Conservation (phyloP, 1,139 yeast species). For the Pichia norvegensis region DNA sequence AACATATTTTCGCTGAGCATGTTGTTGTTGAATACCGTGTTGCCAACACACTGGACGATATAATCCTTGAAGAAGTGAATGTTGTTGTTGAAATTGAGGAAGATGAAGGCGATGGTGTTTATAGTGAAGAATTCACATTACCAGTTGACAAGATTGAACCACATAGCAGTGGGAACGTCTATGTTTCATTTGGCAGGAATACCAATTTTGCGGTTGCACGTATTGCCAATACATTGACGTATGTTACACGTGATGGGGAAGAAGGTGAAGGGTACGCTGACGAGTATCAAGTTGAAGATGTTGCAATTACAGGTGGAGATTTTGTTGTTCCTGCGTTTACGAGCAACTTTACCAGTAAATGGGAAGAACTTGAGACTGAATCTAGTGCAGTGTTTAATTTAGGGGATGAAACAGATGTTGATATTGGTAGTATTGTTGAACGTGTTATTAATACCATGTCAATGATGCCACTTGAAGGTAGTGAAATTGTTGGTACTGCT, state of each 20-base stretch:
- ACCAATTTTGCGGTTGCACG: conserved; percentile 16
- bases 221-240: conserved; percentile 64
- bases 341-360: conserved; percentile 66
- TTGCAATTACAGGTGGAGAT: conserved; percentile 74
- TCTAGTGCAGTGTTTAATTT: conserved; percentile 54
- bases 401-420: conserved; percentile 30
- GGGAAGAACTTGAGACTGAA: conserved; percentile 65
- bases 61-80: conserved; percentile 71
- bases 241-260: conserved; percentile 54
- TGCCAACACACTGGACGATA: conserved; percentile 75
- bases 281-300: conserved; percentile 83
- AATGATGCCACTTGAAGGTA: conserved; percentile 74
- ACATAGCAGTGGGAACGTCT: conserved; percentile 63
- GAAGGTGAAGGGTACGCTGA: conserved; percentile 87
- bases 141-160: conserved; percentile 71
- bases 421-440: conserved; percentile 44
- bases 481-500: conserved; percentile 52
- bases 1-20: conserved; percentile 71
- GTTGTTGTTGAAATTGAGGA: conserved; percentile 52
- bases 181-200: conserved; percentile 59
- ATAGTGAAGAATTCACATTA: conserved; percentile 64
- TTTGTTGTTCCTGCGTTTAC: conserved; percentile 71
- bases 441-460: conserved; percentile 36
- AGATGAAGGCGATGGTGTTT: conserved; percentile 19
- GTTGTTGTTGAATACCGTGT: conserved; percentile 80